Conservation (phyloP, 2,329 filamentous ascomycete genomes). For the Fusarium dlaminii region DNA sequence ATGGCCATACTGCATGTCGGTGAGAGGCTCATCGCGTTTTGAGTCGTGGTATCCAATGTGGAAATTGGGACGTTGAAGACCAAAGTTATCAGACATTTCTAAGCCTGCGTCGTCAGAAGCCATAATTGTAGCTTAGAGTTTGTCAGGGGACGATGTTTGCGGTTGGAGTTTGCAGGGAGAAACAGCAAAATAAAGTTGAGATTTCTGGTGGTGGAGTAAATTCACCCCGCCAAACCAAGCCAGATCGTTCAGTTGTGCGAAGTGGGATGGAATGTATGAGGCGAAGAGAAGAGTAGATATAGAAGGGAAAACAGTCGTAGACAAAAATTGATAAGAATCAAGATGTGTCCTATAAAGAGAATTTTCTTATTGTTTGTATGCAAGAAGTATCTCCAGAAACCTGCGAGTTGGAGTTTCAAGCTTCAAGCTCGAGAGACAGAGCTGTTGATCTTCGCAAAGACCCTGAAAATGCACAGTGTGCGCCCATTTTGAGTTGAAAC, state of each 20-base stretch:
- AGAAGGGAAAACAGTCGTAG: neutral
- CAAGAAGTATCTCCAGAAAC: neutral
- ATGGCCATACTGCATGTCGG: slow-evolving; percentile 71
- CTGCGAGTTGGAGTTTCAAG: neutral
- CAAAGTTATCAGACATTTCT: slow-evolving; percentile 41
- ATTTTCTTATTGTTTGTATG: neutral
- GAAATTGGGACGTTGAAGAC: slow-evolving; percentile 58
- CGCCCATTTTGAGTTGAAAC: neutral
- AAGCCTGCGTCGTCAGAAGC: slow-evolving; percentile 34
- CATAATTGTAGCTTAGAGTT: slow-evolving; percentile 30
- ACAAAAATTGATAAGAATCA: neutral
- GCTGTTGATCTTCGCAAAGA: slow-evolving; percentile 23
- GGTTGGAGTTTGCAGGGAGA: neutral
- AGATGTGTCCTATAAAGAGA: neutral
- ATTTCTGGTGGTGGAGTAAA: slow-evolving; percentile 42
- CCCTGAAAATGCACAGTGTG: slow-evolving; percentile 38
- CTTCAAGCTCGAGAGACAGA: neutral
- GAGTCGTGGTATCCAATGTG: slow-evolving; percentile 81
- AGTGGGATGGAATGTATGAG: slow-evolving; percentile 14
- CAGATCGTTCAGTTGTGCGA: slow-evolving; percentile 11
- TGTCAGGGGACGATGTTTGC: neutral
- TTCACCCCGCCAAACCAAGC: slow-evolving; percentile 41
- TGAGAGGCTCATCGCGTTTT: slow-evolving; percentile 66
- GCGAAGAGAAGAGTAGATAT: neutral
- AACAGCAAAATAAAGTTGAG: slow-evolving; percentile 29